Evolutionary conservation across 83 land plant genomes (phyloP), one percentile per base, ranked within the genome.

Genomic region (Picea engelmannii): DNA sequence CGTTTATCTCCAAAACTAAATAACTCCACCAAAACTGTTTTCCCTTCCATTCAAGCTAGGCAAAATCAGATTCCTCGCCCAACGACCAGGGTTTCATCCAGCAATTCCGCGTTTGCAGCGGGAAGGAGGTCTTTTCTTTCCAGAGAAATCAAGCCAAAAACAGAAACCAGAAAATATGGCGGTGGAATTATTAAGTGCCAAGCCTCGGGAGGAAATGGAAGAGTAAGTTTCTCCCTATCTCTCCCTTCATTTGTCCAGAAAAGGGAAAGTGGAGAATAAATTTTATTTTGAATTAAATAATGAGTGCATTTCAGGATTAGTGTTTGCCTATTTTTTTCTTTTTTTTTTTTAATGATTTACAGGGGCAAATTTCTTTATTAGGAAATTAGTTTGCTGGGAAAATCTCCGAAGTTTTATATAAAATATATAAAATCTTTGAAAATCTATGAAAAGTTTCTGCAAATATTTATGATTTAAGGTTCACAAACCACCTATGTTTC

Each of bases 201-300:
- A 52, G 78, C 38, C 21, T 23, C 61, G 7, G 78, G 78, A 75
- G 78, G 61, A 75, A 52, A 52, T 75, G 61, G 16, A 75, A 75
- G 78, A 15, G 78, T 75, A 24, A 75, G 61, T 44, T 31, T 4
- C 4, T 21, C 23, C 0, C 20, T 20, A 42, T 44, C 21, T 20
- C 47, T 21, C 10, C 21, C 42, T 73, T 47, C 42, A 2, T 47
- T n/a, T n/a, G 25, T 73, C 21, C n/a, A n/a, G n/a, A n/a, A 20
- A 8, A 47, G 7, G 7, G 9, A 44, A 0, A 44, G 8, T 0
- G 49, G 49, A 8, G 8, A 44, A 44, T 44, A 6, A 0, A 6
- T 44, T 44, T 44, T 44, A 6, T 6, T 44, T 44, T 44, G 0
- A 55, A 55, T 55, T 12, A 55, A 55, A 55, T 12, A 55, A 12